A percentile compares a stretch with the other conserved stretches of the same genome.
Conservation (phyloP, 306 rosid species). For the Dicorynia guianensis region DNA sequence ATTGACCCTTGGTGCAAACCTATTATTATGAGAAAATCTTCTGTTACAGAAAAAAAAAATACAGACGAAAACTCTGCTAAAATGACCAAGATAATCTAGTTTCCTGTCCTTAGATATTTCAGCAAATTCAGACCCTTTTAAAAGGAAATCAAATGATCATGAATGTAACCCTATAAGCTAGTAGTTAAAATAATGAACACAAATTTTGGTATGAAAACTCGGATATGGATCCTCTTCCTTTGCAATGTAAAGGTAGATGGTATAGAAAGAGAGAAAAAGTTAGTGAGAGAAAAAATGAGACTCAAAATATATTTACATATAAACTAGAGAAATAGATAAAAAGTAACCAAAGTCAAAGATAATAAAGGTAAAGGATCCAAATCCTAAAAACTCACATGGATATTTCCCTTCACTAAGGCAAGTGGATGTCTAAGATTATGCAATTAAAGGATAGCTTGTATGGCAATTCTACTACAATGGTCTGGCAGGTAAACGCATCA, state of each 20-base stretch:
- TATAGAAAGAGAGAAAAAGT: no score
- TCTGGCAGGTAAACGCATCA: slow-evolving; percentile 2
- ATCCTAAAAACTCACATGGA: slow-evolving; percentile 24
- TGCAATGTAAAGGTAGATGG: no score
- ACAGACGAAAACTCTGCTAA: background rate
- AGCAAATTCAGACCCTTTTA: slow-evolving; percentile 2
- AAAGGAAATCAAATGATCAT: slow-evolving; percentile 28
- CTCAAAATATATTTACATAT: no score
- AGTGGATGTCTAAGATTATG: slow-evolving; percentile 1
- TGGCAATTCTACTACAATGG: background rate
- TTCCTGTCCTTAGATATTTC: slow-evolving; percentile 8
- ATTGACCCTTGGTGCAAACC: no score
- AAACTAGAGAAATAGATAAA: no score
- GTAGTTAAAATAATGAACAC: background rate
- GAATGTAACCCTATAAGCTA: background rate
- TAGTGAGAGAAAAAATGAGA: no score
- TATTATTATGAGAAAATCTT: no score
- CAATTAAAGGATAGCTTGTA: slow-evolving; percentile 7
- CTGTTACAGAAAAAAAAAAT: background rate
- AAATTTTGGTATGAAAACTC: slow-evolving; percentile 2
- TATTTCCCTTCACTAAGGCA: slow-evolving; percentile 20
- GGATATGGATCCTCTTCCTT: no score
- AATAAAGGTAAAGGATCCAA: no score
- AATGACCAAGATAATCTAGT: background rate
- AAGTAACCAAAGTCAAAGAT: no score